These are phyloP conservation scores for Aureoboletus auriporus DNA, from an alignment of 768 basidiomycete genomes.

Conservation along the genomic window DNA sequence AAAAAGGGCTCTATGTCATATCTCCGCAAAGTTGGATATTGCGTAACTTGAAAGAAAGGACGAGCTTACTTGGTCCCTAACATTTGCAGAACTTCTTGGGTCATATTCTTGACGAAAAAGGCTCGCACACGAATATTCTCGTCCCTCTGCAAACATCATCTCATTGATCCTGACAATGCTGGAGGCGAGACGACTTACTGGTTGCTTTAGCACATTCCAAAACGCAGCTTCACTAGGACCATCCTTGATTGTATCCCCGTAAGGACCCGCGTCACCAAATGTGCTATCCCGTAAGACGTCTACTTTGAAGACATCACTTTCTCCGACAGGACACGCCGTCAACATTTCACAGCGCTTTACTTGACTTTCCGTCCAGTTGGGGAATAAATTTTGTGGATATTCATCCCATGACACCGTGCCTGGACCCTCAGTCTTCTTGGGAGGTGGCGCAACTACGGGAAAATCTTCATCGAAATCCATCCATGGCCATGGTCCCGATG, in stretches of 20 bases:
- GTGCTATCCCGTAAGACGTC: conserved; percentile 14
- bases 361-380: conserved; percentile 31
- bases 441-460: background rate
- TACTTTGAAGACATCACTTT: conserved; percentile 20
- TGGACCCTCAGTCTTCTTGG: background rate
- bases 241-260: conserved; percentile 3
- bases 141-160: conserved; percentile 24
- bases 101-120: conserved; percentile 48
- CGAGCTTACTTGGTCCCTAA: conserved; percentile 47
- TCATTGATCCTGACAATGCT: background rate
- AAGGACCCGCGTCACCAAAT: background rate
- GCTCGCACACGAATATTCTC: conserved; percentile 40
- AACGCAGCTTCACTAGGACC: conserved; percentile 19
- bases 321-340: conserved; percentile 11
- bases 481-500: conserved; percentile 41
- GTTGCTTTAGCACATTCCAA: conserved; percentile 31
- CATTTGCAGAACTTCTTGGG: conserved; percentile 50
- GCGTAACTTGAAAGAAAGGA: background rate
- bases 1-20: conserved; percentile 61
- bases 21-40: conserved; percentile 19
- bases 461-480: conserved; percentile 35
- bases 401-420: conserved; percentile 13
- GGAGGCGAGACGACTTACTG: conserved; percentile 28
- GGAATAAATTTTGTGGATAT: conserved; percentile 29
- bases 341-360: conserved; percentile 31